A percentile compares a stretch with the other conserved stretches of the same genome.
These are phyloP conservation scores for Cladophialophora exuberans DNA, from an alignment of 2,329 filamentous ascomycete species.

Conservation along the genomic window DNA sequence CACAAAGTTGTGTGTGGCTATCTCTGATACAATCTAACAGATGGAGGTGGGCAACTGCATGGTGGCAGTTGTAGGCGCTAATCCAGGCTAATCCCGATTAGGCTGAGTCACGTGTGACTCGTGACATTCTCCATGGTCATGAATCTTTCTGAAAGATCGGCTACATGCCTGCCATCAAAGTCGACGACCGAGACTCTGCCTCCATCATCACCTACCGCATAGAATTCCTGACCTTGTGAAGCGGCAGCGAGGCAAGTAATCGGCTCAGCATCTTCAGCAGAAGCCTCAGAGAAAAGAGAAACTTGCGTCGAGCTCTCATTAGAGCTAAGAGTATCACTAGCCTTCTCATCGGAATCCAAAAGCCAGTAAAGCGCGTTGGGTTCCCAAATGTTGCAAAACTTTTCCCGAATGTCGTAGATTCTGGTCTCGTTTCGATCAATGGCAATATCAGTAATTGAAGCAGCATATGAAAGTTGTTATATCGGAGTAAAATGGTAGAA, in stretches of 20 bases:
- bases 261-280: conserved; percentile 24
- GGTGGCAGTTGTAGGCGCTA: no score
- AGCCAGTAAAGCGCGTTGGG: conserved; percentile 30
- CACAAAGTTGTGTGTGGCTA: no score
- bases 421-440: conserved; percentile 34
- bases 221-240: conserved; percentile 21
- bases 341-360: conserved; percentile 25
- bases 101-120: no score
- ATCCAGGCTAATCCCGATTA: no score
- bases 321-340: conserved; percentile 29
- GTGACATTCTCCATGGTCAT: conserved; percentile 34
- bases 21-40: no score
- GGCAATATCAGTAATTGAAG: conserved; percentile 31
- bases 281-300: conserved; percentile 1
- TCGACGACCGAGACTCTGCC: conserved; percentile 31
- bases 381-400: conserved; percentile 37
- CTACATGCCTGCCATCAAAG: conserved; percentile 18
- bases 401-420: conserved; percentile 36
- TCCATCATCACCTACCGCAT: conserved; percentile 35
- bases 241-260: conserved; percentile 32
- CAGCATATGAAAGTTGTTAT: conserved; percentile 31
- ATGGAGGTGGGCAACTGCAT: no score
- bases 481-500: conserved; percentile 32
- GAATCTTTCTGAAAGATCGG: conserved; percentile 21
- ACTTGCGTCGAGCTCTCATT: conserved; percentile 16